Conservation (phyloP, 352 stramenopile genomes). For the Phytophthora pisi region DNA sequence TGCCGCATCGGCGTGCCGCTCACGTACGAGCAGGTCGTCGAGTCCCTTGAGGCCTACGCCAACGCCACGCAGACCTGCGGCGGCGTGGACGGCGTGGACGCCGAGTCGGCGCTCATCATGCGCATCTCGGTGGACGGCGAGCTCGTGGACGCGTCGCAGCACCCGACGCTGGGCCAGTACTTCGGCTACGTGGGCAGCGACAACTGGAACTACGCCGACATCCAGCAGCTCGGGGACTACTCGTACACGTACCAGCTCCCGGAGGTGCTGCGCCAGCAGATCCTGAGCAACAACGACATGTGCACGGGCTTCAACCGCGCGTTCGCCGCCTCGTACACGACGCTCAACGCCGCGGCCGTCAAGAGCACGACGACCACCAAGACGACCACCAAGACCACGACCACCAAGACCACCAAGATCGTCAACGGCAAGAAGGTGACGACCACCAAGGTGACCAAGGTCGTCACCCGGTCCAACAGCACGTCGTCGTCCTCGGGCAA, state of each 20-base stretch:
- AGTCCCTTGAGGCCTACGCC: conserved; percentile 51
- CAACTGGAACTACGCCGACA: conserved; percentile 68
- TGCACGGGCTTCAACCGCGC: conserved; percentile 61
- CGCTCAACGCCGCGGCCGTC: conserved; percentile 41
- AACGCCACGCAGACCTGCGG: conserved; percentile 53
- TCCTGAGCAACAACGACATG: conserved; percentile 69
- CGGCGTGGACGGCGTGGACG: conserved; percentile 45
- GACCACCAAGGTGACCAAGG: conserved; percentile 57
- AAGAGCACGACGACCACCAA: conserved; percentile 51
- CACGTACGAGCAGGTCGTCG: conserved; percentile 46
- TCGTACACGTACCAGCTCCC: conserved; percentile 78
- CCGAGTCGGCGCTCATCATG: conserved; percentile 46
- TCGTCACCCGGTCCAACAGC: conserved; percentile 40
- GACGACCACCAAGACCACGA: conserved; percentile 53
- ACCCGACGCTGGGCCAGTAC: conserved; percentile 70
- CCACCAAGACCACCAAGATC: conserved; percentile 49
- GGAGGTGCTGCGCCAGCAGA: conserved; percentile 58
- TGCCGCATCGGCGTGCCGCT: conserved; percentile 62
- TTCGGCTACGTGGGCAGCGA: conserved; percentile 60
- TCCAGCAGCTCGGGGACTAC: conserved; percentile 68
- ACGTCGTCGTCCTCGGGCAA: conserved; percentile 34
- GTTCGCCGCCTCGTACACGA: conserved; percentile 47
- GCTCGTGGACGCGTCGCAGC: conserved; percentile 56
- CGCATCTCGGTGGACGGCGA: conserved; percentile 47
- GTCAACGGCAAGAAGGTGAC: conserved; percentile 60